Conservation (phyloP, 306 rosid species). For the Prunus salicina region DNA sequence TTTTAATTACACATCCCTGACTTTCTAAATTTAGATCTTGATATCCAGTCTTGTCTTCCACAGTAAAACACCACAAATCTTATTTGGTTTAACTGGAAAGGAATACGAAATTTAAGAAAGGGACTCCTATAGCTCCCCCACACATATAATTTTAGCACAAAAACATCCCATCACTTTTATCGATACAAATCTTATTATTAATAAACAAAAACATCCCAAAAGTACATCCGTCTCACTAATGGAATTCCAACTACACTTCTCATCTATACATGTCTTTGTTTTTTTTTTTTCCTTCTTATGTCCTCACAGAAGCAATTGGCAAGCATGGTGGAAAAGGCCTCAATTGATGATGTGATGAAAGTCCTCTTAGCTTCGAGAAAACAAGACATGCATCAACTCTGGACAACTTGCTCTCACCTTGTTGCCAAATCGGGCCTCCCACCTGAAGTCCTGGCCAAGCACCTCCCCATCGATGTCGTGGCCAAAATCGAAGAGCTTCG, state of each 20-base stretch:
- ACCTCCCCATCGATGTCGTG: slow-evolving; percentile 77
- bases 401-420: slow-evolving; percentile 91
- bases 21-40: slow-evolving; percentile 54
- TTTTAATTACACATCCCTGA: slow-evolving; percentile 14
- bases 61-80: slow-evolving; percentile 38
- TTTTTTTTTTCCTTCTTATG: background rate
- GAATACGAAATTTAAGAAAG: slow-evolving; percentile 27
- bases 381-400: slow-evolving; percentile 97
- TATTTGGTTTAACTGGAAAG: slow-evolving; percentile 45
- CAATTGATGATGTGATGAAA: slow-evolving; percentile 97
- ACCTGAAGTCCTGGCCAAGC: slow-evolving; percentile 84
- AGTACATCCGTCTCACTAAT: background rate
- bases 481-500: slow-evolving; percentile 96
- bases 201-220: background rate
- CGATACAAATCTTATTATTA: background rate
- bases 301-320: slow-evolving; percentile 81
- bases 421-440: slow-evolving; percentile 95
- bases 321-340: slow-evolving; percentile 96
- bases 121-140: background rate
- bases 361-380: slow-evolving; percentile 85
- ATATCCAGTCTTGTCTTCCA: slow-evolving; percentile 52
- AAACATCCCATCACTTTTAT: slow-evolving; percentile 36
- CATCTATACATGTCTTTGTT: background rate
- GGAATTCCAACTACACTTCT: background rate
- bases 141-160: background rate